Base-by-base conservation (phyloP, 768 basidiomycete genomes). In the Dacryopinax primogenitus region DNA sequence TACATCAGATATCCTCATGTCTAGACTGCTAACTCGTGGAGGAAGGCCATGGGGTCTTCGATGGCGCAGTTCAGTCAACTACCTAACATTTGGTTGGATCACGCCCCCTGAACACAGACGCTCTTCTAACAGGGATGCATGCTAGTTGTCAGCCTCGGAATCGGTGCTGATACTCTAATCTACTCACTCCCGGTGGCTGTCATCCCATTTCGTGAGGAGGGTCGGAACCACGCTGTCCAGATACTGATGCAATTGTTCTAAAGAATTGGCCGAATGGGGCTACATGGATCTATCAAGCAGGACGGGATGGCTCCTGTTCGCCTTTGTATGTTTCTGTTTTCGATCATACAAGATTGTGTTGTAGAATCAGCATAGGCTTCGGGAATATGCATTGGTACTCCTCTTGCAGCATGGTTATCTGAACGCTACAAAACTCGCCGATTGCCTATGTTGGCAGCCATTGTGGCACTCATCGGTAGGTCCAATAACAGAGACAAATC, bases 301-400 rank as follows among this genome's bases (percentile, higher is more conserved):
- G 75, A 78, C 81, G 0, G 84, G 84, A 33, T 86, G 84, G 84
- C 74, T 86, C 1, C 74, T 86, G 16, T 84, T 81, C 68, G 79
- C 82, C 6, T 65, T 11, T 9, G 18, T 30, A 12, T 11, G 32
- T 37, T 0, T 61, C 6, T 16, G 39, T 47, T 65, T 13, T 65
- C 64, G 66, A 63, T 65, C 69, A 41, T 47, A 28, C 16, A 62
- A 39, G 30, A 2, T 9, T 65, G 26, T 30, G 3, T 34, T 62
- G 30, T 62, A 6, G 67, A 85, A 83, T 84, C 84, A 9, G 4
- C 75, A 72, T n/a, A 84, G 85, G 26, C 74, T 85, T 37, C 79
- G 82, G 21, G 28, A 81, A 15, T 82, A 83, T 85, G 71, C 30
- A 80, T 73, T 61, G 63, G 28, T 35, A 39, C 39, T 13, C 6